A percentile compares a stretch with the other conserved stretches of the same genome.
These are phyloP conservation scores for Brettanomyces naardenensis DNA, from an alignment of 805 yeast genomes.

Conservation along the genomic window DNA sequence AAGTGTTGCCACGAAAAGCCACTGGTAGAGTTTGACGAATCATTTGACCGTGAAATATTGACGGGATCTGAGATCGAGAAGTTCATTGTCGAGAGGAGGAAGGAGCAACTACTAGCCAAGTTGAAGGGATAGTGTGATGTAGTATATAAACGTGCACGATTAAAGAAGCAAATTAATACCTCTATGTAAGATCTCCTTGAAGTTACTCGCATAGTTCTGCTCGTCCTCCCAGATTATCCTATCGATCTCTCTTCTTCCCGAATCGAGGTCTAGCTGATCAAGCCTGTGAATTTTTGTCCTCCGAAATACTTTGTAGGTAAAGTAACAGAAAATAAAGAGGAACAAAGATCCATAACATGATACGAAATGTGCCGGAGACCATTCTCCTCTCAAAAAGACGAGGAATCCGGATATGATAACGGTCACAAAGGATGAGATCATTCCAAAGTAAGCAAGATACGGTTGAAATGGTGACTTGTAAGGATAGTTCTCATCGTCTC, in stretches of 20 bases:
- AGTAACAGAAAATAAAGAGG: slow-evolving; percentile 35
- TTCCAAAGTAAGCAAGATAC: slow-evolving; percentile 41
- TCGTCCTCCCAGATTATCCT: slow-evolving; percentile 78
- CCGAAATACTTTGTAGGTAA: slow-evolving; percentile 44
- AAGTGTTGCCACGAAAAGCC: slow-evolving; percentile 1
- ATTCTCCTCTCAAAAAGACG: slow-evolving; percentile 38
- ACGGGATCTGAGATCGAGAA: slow-evolving; percentile 30
- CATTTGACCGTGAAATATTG: slow-evolving; percentile 15
- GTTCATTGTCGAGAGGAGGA: slow-evolving; percentile 39
- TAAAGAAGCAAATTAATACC: slow-evolving; percentile 15
- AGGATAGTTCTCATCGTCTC: slow-evolving; percentile 49
- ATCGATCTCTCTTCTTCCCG: slow-evolving; percentile 81
- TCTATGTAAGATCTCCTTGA: slow-evolving; percentile 23
- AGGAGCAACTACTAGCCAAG: slow-evolving; percentile 34
- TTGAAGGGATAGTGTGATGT: slow-evolving; percentile 22
- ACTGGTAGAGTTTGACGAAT: slow-evolving; percentile 16
- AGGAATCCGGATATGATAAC: slow-evolving; percentile 44
- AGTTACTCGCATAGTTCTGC: slow-evolving; percentile 24
- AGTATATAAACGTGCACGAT: background rate
- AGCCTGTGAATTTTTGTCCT: slow-evolving; percentile 60
- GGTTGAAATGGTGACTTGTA: slow-evolving; percentile 51
- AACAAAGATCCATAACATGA: slow-evolving; percentile 48
- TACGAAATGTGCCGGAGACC: slow-evolving; percentile 44
- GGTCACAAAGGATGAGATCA: slow-evolving; percentile 32
- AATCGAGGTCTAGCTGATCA: slow-evolving; percentile 72